Evolutionary conservation across 805 yeast species (phyloP).

Genomic region (Helenozyma baotianmanensis): DNA sequence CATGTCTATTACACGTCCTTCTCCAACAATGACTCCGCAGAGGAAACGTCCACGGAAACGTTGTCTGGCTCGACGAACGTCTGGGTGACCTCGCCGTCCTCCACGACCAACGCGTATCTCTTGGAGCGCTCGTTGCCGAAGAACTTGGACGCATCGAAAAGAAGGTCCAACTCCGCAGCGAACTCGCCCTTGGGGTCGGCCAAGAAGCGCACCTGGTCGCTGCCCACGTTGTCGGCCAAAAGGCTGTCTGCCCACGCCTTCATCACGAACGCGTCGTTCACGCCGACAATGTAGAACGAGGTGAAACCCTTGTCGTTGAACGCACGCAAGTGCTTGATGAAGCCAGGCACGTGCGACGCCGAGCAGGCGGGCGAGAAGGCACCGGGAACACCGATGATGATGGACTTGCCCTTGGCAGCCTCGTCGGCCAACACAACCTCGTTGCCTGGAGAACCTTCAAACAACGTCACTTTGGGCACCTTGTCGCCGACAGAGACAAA

Average conservation of each 20-base stretch:
- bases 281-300: slow-evolving; percentile 64
- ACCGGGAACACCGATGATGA: slow-evolving; percentile 48
- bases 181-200: slow-evolving; percentile 82
- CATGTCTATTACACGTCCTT: neutral
- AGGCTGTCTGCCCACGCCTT: slow-evolving; percentile 64
- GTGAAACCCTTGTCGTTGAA: slow-evolving; percentile 64
- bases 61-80: slow-evolving; percentile 79
- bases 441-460: slow-evolving; percentile 65
- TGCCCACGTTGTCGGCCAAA: slow-evolving; percentile 18
- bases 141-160: slow-evolving; percentile 69
- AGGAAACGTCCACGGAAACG: slow-evolving; percentile 57
- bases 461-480: slow-evolving; percentile 54
- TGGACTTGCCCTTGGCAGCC: slow-evolving; percentile 41
- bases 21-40: slow-evolving; percentile 42
- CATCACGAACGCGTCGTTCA: slow-evolving; percentile 83
- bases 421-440: slow-evolving; percentile 51
- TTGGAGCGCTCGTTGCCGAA: slow-evolving; percentile 75
- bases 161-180: slow-evolving; percentile 56
- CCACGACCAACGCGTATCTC: slow-evolving; percentile 72
- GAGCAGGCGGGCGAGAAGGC: slow-evolving; percentile 83
- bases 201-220: slow-evolving; percentile 47
- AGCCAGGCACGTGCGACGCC: slow-evolving; percentile 72
- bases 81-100: slow-evolving; percentile 65
- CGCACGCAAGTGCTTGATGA: slow-evolving; percentile 44
- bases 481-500: slow-evolving; percentile 52